Percentiles rank a stretch among this genome's conserved stretches.
Evolutionary conservation across 2,329 filamentous ascomycete genomes (phyloP).

Genomic region (Colletotrichum higginsianum): DNA sequence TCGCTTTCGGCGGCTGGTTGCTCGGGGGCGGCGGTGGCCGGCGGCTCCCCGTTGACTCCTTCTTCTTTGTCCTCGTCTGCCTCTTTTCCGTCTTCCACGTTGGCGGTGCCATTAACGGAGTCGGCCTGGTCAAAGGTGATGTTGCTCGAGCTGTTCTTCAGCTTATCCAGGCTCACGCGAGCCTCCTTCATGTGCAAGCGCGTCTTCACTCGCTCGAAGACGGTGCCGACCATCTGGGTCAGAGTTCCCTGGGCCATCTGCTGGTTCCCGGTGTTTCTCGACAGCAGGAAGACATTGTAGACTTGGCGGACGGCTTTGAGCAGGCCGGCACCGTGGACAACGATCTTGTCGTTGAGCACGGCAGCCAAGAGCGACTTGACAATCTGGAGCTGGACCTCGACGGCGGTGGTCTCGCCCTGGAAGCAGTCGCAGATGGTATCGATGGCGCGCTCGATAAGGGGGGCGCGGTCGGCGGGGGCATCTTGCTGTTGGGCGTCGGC

Average conservation of each 20-base stretch:
- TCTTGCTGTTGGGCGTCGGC: constrained; percentile 51
- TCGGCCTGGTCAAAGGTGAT: constrained; percentile 65
- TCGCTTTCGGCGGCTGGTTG: constrained; percentile 49
- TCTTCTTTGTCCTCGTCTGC: constrained; percentile 51
- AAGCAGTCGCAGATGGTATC: constrained; percentile 99
- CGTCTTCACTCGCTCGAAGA: constrained; percentile 94
- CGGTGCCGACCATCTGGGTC: constrained; percentile 98
- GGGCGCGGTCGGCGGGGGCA: constrained; percentile 72
- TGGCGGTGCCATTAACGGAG: constrained; percentile 52
- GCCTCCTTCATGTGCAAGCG: constrained; percentile 90
- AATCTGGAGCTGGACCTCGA: constrained; percentile 96
- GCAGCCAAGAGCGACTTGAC: constrained; percentile 97
- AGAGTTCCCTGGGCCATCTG: constrained; percentile 97
- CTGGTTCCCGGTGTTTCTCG: constrained; percentile 93
- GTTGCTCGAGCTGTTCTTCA: constrained; percentile 68
- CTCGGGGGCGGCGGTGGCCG: constrained; percentile 47
- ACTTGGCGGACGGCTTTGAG: constrained; percentile 97
- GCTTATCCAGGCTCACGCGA: constrained; percentile 70
- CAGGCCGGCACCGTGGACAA: constrained; percentile 95
- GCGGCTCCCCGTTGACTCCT: neutral
- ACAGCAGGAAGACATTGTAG: constrained; percentile 98
- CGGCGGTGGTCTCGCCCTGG: constrained; percentile 92
- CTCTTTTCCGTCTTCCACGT: constrained; percentile 56
- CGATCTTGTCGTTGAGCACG: constrained; percentile 98
- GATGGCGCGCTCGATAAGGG: constrained; percentile 96